A percentile compares a stretch with the other conserved stretches of the same genome.
Conservation (phyloP, 208 protist species). For the Wallacemonas rigidus region DNA sequence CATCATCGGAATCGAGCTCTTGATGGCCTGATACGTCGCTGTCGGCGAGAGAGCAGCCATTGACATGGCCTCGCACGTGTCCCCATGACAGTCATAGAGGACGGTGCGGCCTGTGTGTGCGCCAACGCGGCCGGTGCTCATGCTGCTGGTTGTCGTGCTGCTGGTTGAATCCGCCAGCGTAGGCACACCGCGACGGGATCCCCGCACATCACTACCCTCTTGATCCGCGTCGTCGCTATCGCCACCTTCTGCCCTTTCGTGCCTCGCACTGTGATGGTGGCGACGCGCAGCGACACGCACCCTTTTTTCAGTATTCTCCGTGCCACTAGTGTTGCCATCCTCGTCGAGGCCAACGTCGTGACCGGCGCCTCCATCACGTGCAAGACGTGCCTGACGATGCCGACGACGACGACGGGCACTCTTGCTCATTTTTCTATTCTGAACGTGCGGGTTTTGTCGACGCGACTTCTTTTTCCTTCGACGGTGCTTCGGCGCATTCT, state of each 20-base stretch:
- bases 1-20: constrained; percentile 37
- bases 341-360: not conserved
- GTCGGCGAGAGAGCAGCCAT: constrained; percentile 31
- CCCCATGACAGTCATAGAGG: constrained; percentile 3
- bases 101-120: not conserved
- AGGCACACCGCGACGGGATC: constrained; percentile 4
- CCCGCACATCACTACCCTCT: not conserved
- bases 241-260: not conserved
- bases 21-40: constrained; percentile 72
- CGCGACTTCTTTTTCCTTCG: constrained; percentile 10
- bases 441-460: constrained; percentile 24
- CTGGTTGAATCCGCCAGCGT: not conserved
- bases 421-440: constrained; percentile 41
- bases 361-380: not conserved
- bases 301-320: too few species aligned
- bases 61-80: not conserved
- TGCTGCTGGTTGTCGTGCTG: constrained; percentile 5
- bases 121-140: not conserved
- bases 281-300: too few species aligned
- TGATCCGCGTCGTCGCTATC: not conserved
- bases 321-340: not conserved
- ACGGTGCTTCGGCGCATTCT: too few species aligned
- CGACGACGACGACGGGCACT: constrained; percentile 46
- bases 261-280: too few species aligned
- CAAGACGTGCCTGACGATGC: constrained; percentile 27